Percentiles rank a stretch among this genome's conserved stretches.
Evolutionary conservation across 305 asterid genomes (phyloP).

Genomic region (Vinca major): DNA sequence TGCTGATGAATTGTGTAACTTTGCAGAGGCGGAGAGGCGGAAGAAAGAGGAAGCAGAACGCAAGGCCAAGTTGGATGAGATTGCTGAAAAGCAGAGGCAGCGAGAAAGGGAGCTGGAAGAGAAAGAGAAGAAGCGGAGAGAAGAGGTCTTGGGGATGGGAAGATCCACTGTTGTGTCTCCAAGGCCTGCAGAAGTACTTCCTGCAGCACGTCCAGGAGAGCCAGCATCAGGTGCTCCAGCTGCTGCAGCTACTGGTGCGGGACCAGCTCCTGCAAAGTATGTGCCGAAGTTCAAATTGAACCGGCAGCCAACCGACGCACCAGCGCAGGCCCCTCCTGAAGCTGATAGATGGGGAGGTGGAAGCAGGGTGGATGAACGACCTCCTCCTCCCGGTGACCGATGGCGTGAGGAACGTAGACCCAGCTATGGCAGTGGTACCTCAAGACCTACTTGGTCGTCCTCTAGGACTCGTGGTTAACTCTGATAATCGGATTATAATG

Average conservation of each 20-base stretch:
- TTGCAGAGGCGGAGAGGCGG: constrained; percentile 73
- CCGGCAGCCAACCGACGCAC: constrained; percentile 31
- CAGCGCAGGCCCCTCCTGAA: constrained; percentile 39
- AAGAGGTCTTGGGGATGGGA: constrained; percentile 51
- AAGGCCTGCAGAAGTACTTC: constrained; percentile 25
- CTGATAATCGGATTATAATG: not conserved
- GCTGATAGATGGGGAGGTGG: constrained; percentile 56
- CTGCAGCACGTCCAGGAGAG: constrained; percentile 32
- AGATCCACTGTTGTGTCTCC: constrained; percentile 27
- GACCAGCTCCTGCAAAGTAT: constrained; percentile 41
- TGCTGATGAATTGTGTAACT: constrained; percentile 5
- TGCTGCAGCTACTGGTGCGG: constrained; percentile 18
- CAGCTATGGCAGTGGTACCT: constrained; percentile 22
- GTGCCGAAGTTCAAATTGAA: constrained; percentile 43
- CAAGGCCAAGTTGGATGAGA: constrained; percentile 80
- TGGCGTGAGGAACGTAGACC: constrained; percentile 50
- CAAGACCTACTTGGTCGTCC: constrained; percentile 48
- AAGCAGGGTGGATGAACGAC: constrained; percentile 32
- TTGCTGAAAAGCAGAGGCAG: constrained; percentile 90
- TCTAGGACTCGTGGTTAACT: constrained; percentile 21
- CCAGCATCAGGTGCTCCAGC: constrained; percentile 28
- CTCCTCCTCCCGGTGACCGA: constrained; percentile 34
- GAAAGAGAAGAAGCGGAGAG: constrained; percentile 53
- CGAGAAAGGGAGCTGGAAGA: constrained; percentile 79
- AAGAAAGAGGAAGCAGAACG: constrained; percentile 81